Conservation (phyloP, 208 protist species). For the Acanthamoeba lenticulata region DNA sequence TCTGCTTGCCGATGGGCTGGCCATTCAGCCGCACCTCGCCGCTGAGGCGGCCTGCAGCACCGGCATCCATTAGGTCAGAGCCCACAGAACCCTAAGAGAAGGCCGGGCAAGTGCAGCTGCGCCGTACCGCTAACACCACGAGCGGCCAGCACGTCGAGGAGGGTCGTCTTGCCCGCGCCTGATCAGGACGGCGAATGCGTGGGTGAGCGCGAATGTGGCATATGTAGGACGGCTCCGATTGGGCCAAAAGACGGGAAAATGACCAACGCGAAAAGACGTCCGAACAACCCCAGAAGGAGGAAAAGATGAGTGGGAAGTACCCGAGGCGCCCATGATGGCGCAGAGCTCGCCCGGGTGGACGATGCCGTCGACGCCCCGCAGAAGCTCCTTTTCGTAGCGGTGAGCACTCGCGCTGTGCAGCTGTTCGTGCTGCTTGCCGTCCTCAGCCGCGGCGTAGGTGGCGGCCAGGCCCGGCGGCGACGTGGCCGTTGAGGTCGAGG, state of each 20-base stretch:
- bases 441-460: neutral
- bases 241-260: too few species aligned
- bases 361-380: conserved; percentile 41
- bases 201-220: neutral
- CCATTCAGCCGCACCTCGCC: conserved; percentile 41
- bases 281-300: neutral
- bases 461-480: neutral
- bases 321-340: conserved; percentile 65
- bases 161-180: conserved; percentile 68
- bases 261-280: neutral
- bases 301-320: neutral
- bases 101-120: too few species aligned
- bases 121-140: neutral
- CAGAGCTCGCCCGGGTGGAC: conserved; percentile 41
- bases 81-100: too few species aligned
- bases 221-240: neutral
- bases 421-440: neutral
- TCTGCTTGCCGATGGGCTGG: conserved; percentile 6
- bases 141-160: conserved; percentile 46
- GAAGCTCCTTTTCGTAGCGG: neutral
- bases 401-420: neutral
- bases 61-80: too few species aligned
- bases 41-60: neutral
- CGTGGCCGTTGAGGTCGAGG: neutral
- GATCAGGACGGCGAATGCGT: neutral